Percentiles rank a stretch among this genome's conserved stretches.
Conservation (phyloP, 2,329 filamentous ascomycete genomes). For the Epichloe hybrida region DNA sequence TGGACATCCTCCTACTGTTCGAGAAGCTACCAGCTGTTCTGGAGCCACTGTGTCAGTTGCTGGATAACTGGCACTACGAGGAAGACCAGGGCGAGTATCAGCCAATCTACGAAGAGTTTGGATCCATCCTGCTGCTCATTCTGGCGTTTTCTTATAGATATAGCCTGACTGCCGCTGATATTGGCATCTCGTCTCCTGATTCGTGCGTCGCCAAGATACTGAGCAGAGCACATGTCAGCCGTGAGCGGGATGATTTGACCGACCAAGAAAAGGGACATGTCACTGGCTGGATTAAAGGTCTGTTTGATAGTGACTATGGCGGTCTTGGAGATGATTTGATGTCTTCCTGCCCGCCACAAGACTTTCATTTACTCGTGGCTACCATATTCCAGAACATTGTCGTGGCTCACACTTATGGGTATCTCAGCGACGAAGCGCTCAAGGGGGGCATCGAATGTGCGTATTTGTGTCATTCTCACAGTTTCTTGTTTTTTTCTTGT, state of each 20-base stretch:
- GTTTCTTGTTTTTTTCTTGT: too few relatives aligned
- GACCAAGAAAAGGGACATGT: constrained; percentile 53
- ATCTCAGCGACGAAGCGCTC: constrained; percentile 54
- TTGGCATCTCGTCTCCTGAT: constrained; percentile 45
- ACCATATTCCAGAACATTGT: constrained; percentile 66
- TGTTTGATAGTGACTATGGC: constrained; percentile 61
- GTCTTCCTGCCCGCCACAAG: constrained; percentile 67
- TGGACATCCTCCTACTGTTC: constrained; percentile 68
- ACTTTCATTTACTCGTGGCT: constrained; percentile 68
- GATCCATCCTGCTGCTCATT: constrained; percentile 61
- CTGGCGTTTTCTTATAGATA: constrained; percentile 67
- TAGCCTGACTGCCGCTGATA: constrained; percentile 47
- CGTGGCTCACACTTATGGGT: constrained; percentile 50
- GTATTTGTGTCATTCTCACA: constrained; percentile 14
- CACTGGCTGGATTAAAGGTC: constrained; percentile 60
- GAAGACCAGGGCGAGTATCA: constrained; percentile 77
- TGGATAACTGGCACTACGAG: constrained; percentile 71
- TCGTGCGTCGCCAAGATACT: constrained; percentile 59
- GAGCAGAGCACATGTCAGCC: constrained; percentile 42
- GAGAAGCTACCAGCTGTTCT: constrained; percentile 56
- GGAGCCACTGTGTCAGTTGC: constrained; percentile 57
- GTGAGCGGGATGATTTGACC: constrained; percentile 44
- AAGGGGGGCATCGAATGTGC: constrained; percentile 65
- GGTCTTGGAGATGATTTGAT: constrained; percentile 70
- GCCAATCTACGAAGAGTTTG: constrained; percentile 76